Percentiles rank a stretch among this genome's conserved stretches.
Conservation (phyloP, 768 basidiomycete species). For the Tephrocybe sp. region DNA sequence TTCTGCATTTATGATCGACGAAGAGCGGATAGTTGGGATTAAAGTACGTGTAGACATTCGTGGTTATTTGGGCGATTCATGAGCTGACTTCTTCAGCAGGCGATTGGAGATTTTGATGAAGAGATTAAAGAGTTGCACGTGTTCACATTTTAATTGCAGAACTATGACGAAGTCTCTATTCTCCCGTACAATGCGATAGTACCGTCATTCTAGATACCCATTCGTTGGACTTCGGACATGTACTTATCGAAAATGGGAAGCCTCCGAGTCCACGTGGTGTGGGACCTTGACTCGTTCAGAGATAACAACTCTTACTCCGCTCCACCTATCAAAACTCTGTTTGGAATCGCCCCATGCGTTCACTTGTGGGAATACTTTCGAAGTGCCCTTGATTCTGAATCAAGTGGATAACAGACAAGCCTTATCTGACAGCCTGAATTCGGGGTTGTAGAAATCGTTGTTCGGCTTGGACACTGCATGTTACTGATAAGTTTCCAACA, state of each 20-base stretch:
- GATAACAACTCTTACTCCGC: too few species aligned
- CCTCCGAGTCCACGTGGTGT: too few species aligned
- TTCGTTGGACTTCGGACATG: not conserved
- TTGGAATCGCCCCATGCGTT: too few species aligned
- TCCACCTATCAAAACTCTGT: not conserved
- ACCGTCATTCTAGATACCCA: not conserved
- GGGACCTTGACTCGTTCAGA: too few species aligned
- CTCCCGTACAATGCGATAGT: too few species aligned
- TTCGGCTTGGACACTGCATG: too few species aligned
- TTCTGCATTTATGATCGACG: conserved; percentile 21
- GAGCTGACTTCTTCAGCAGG: conserved; percentile 1
- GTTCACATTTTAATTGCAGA: conserved; percentile 11
- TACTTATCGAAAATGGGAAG: not conserved
- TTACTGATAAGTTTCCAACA: too few species aligned
- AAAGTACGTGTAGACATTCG: conserved; percentile 11
- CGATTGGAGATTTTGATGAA: conserved; percentile 9
- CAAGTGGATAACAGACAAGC: not conserved
- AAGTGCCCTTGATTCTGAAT: too few species aligned
- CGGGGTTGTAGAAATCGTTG: not conserved
- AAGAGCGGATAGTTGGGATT: conserved; percentile 19
- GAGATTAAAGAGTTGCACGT: conserved; percentile 16
- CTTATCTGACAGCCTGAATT: not conserved
- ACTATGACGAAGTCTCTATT: too few species aligned
- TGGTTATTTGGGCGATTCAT: not conserved
- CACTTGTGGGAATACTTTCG: too few species aligned